phyloP scores from a whole-genome alignment of 75 land plant species.

The Azolla pinnata region DNA sequence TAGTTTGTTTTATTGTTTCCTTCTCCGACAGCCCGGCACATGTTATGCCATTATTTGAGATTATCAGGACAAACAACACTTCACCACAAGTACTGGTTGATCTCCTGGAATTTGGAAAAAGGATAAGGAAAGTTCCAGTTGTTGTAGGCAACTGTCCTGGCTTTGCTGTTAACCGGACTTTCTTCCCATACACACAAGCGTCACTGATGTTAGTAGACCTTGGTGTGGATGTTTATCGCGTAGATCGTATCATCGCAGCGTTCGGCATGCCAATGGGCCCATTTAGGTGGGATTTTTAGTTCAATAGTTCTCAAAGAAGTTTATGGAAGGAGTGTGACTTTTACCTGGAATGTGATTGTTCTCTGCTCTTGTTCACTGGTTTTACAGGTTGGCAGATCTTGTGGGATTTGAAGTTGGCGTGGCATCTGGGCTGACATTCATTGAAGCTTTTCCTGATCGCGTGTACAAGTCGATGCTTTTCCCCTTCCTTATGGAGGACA shows the following conservation, averaged over 20 bases:
- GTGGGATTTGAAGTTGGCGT: constrained; percentile 71
- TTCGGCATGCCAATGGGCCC: constrained; percentile 99
- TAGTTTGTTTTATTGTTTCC: too few species aligned
- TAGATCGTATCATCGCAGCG: constrained; percentile 56
- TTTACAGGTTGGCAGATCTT: constrained; percentile 65
- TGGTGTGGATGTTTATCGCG: constrained; percentile 84
- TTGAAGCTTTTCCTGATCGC: constrained; percentile 52
- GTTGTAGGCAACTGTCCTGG: constrained; percentile 95
- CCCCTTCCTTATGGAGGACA: constrained; percentile 48
- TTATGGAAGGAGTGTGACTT: background rate
- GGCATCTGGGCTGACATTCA: constrained; percentile 42
- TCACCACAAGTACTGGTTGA: constrained; percentile 84
- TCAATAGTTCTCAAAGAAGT: background rate
- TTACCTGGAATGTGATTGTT: too few species aligned
- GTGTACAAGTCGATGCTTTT: constrained; percentile 38
- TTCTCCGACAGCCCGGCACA: constrained; percentile 79
- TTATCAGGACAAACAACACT: constrained; percentile 79
- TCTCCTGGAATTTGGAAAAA: constrained; percentile 72
- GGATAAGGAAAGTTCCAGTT: constrained; percentile 86
- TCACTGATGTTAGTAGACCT: constrained; percentile 54
- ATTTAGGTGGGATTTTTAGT: constrained; percentile 48
- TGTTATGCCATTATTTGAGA: constrained; percentile 94
- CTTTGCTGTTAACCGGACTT: constrained; percentile 87
- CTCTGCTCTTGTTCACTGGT: background rate
- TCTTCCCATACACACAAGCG: constrained; percentile 85